phyloP scores from a whole-genome alignment of 257 asterid genomes.

The Solanum paucissectum region DNA sequence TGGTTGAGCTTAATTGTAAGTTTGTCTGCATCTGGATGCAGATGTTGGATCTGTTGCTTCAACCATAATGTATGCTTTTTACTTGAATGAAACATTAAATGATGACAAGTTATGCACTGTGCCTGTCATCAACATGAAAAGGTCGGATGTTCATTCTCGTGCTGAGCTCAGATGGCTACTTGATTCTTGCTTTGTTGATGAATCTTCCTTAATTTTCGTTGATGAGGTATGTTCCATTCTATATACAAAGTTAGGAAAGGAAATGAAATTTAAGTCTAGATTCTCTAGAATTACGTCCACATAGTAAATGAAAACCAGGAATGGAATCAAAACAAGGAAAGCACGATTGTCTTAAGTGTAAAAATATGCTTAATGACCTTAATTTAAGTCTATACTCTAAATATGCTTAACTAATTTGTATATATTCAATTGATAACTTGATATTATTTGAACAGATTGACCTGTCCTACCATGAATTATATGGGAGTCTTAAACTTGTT shows the following conservation, averaged over 20 bases:
- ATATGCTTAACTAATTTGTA: not conserved
- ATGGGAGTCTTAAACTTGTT: slow-evolving; percentile 72
- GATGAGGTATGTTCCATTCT: slow-evolving; percentile 49
- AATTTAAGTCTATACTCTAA: not conserved
- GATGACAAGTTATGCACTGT: slow-evolving; percentile 45
- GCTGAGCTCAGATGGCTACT: slow-evolving; percentile 63
- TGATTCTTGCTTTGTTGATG: slow-evolving; percentile 63
- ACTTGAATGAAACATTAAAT: slow-evolving; percentile 36
- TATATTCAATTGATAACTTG: not conserved
- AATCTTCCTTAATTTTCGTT: slow-evolving; percentile 47
- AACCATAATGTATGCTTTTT: slow-evolving; percentile 66
- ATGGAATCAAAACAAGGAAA: not conserved
- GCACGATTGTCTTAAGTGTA: not conserved
- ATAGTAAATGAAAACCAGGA: not conserved
- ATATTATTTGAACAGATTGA: slow-evolving; percentile 47
- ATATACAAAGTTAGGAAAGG: not conserved
- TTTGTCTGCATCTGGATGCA: slow-evolving; percentile 19
- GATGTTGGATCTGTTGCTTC: slow-evolving; percentile 75
- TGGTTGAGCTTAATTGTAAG: not conserved
- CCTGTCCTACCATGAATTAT: slow-evolving; percentile 59
- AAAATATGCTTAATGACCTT: too few species aligned
- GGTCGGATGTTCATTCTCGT: slow-evolving; percentile 38
- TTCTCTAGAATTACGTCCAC: not conserved
- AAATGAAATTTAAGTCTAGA: not conserved
- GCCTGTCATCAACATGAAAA: slow-evolving; percentile 72